Evolutionary conservation across 257 asterid species (phyloP).

Genomic region (Pogostemon cablin): DNA sequence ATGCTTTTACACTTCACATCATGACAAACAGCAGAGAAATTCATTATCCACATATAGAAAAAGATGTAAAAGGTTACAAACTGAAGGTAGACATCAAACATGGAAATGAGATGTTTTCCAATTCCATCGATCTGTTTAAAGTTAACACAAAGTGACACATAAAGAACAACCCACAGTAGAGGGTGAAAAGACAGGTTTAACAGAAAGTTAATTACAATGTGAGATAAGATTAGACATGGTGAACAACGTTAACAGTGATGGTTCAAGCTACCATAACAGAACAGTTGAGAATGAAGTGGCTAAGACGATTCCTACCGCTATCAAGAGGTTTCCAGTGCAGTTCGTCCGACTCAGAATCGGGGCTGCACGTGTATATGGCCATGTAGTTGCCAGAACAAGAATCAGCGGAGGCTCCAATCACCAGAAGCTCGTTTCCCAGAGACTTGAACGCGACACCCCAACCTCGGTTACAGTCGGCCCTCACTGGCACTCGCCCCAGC

Average conservation of each 20-base stretch:
- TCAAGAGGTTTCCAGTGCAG: constrained; percentile 62
- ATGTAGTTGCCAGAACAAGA: constrained; percentile 39
- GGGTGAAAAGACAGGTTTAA: background rate
- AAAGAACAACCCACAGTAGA: background rate
- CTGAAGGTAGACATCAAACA: too few relatives aligned
- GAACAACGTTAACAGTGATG: background rate
- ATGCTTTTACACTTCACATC: too few relatives aligned
- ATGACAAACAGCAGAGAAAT: too few relatives aligned
- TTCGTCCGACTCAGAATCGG: constrained; percentile 44
- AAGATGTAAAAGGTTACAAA: too few relatives aligned
- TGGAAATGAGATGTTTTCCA: too few relatives aligned
- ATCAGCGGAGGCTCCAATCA: constrained; percentile 55
- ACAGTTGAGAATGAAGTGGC: constrained; percentile 70
- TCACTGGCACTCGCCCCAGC: constrained; percentile 71
- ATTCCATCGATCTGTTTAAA: too few relatives aligned
- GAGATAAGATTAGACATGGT: constrained; percentile 9
- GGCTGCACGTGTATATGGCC: constrained; percentile 70
- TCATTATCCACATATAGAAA: too few relatives aligned
- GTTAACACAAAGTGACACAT: background rate
- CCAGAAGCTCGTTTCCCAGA: constrained; percentile 66
- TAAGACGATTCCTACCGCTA: constrained; percentile 55
- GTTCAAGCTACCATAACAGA: constrained; percentile 78
- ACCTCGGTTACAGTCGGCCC: constrained; percentile 65
- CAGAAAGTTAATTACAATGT: constrained; percentile 8
- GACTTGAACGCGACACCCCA: constrained; percentile 92